Conservation (phyloP, 169 alveolate genomes). For the Plasmodium falciparum region DNA sequence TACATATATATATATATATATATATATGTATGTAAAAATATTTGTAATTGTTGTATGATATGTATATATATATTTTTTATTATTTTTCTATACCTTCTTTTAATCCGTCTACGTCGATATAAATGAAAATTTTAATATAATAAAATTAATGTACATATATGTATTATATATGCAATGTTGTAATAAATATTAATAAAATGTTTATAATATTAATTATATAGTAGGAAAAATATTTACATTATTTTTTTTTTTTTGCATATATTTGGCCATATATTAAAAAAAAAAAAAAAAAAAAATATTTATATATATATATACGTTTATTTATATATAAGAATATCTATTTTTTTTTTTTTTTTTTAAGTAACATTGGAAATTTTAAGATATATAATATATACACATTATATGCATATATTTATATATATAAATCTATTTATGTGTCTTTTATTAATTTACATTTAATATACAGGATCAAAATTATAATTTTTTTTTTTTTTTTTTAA, state of each 20-base stretch:
- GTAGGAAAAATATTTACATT: neutral
- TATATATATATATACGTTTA: constrained; percentile 16
- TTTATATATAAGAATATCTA: constrained; percentile 16
- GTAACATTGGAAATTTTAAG: constrained; percentile 31
- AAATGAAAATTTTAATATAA: constrained; percentile 15
- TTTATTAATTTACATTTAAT: constrained; percentile 24
- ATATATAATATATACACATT: constrained; percentile 1
- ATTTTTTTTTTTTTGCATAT: neutral
- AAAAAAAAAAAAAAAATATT: neutral
- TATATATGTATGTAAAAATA: constrained; percentile 9
- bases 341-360: constrained; percentile 21
- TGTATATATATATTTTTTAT: constrained; percentile 8
- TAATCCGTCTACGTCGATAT: constrained; percentile 53
- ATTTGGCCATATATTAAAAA: constrained; percentile 1
- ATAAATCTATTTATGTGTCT: constrained; percentile 16
- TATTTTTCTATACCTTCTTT: constrained; percentile 15
- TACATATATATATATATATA: constrained; percentile 26
- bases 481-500: constrained; percentile 27
- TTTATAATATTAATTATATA: neutral
- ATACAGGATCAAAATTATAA: constrained; percentile 5
- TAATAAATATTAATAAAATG: constrained; percentile 28
- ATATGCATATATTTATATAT: too few relatives aligned
- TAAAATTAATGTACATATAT: constrained; percentile 6
- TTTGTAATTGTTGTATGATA: constrained; percentile 3
- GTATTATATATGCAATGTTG: constrained; percentile 4